Conservation (phyloP, 2,329 filamentous ascomycete genomes). For the Aureobasidium musti region DNA sequence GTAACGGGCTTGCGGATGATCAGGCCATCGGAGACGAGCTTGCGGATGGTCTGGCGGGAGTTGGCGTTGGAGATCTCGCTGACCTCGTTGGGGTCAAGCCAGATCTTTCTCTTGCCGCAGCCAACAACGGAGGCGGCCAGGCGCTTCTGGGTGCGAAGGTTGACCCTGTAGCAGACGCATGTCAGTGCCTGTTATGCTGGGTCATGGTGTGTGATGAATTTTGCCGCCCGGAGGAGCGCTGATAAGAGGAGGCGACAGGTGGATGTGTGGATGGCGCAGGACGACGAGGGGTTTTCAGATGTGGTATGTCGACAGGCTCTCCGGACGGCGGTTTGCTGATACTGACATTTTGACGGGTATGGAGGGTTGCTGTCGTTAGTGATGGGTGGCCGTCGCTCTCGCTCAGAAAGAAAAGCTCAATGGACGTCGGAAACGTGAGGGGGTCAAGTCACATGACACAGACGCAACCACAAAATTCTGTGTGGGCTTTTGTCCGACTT, state of each 20-base stretch:
- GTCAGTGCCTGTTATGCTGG: slow-evolving; percentile 30
- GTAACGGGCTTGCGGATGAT: slow-evolving; percentile 99
- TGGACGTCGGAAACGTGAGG: slow-evolving; percentile 9
- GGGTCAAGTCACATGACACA: slow-evolving; percentile 5
- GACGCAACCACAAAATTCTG: neutral
- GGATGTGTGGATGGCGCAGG: slow-evolving; percentile 11
- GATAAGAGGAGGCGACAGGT: slow-evolving; percentile 11
- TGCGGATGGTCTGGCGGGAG: slow-evolving; percentile 99
- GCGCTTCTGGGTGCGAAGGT: slow-evolving; percentile 99
- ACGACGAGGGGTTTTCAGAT: slow-evolving; percentile 26
- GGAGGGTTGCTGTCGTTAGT: slow-evolving; percentile 29
- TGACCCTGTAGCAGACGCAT: slow-evolving; percentile 70
- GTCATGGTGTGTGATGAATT: slow-evolving; percentile 19
- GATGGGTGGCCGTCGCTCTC: slow-evolving; percentile 28
- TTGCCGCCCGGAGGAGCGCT: slow-evolving; percentile 29
- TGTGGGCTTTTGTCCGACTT: slow-evolving; percentile 19
- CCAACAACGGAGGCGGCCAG: slow-evolving; percentile 97
- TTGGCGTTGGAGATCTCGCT: slow-evolving; percentile 99
- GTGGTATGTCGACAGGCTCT: slow-evolving; percentile 20
- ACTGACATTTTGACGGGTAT: slow-evolving; percentile 30
- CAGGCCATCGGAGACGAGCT: slow-evolving; percentile 99
- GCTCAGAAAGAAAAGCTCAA: slow-evolving; percentile 26
- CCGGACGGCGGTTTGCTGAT: slow-evolving; percentile 27
- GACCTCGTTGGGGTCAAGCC: slow-evolving; percentile 99
- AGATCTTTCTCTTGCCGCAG: slow-evolving; percentile 99